phyloP scores from a whole-genome alignment of 257 asterid species.

The Nicotiana tabacum region DNA sequence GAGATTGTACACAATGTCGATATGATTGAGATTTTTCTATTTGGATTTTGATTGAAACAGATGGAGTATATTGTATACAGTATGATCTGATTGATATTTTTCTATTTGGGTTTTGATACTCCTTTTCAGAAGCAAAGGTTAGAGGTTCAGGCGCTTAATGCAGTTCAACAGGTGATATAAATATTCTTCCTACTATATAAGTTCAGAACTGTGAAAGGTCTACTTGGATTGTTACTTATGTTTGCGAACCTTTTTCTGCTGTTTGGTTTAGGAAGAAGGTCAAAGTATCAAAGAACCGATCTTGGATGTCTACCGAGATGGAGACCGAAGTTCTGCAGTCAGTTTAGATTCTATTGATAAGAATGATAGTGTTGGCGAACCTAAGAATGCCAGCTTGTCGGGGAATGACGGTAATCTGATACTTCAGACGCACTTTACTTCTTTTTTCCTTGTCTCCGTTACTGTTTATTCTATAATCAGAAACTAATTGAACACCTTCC shows the following conservation, averaged over 20 bases:
- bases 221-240: constrained; percentile 4
- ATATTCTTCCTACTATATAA: background rate
- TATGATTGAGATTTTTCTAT: background rate
- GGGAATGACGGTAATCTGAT: constrained; percentile 52
- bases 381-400: constrained; percentile 19
- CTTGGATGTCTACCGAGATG: constrained; percentile 62
- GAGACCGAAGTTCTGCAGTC: constrained; percentile 33
- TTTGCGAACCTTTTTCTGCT: constrained; percentile 12
- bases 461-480: background rate
- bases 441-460: background rate
- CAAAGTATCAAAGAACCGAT: constrained; percentile 56
- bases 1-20: background rate
- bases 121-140: constrained; percentile 64
- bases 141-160: constrained; percentile 53
- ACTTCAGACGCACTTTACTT: constrained; percentile 7
- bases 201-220: background rate
- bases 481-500: background rate
- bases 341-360: constrained; percentile 17
- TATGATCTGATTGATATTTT: background rate
- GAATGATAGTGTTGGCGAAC: constrained; percentile 30
- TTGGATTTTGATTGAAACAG: background rate
- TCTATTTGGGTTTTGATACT: background rate
- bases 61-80: background rate
- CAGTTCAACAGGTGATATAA: constrained; percentile 62
- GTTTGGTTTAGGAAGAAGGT: constrained; percentile 45